Base-by-base conservation (phyloP, 2,329 filamentous ascomycete species). In the Pyricularia sp. region DNA sequence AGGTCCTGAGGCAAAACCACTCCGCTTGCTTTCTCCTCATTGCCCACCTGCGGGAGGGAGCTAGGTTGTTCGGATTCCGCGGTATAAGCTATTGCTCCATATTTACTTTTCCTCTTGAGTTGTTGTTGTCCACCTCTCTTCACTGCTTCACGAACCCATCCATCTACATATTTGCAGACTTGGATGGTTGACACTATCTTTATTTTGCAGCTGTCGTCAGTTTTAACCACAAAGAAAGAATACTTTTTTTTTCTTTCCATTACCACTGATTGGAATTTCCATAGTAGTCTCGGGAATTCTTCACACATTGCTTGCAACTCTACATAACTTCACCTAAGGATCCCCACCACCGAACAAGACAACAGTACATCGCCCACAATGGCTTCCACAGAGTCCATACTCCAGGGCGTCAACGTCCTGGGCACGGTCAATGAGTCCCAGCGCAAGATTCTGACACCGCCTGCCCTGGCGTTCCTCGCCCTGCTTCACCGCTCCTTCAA, bases 401-500 rank as follows among this genome's bases (percentile, higher is more conserved):
- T 97, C 70, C 87, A 92, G 77, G 92, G 92, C 78, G 93, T 97
- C 73, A 86, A 87, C 78, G 85, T 97, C 82, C 87, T 91, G 72
- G 93, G 91, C 73, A 78, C 84, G 68, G 80, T 97, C 74, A 87
- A 86, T 73, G 86, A 93, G 66, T 81, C 88, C 71, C 88, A 93
- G 76, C 87, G 86, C 79, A 93, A 96, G 83, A 96, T 99, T 75
- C 85, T 97, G 69, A 96, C 87, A 68, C 93, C 92, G 71, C 85
- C 96, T 69, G 93, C 93, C 65, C 87, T 91, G 69, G 89, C 91
- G 68, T 99, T 97, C 82, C 86, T 99, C 67, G 90, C 93, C 49
- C 88, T 97, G 69, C 86, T 99, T 72, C 94, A 99, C 81, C 89
- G 93, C 74, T 91, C 92, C 69, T 97, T 97, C 84, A 96, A 97